Evolutionary conservation across 2,329 filamentous ascomycete genomes (phyloP), one percentile per base, ranked within the genome.

Genomic region (Ophiostoma perfectum): DNA sequence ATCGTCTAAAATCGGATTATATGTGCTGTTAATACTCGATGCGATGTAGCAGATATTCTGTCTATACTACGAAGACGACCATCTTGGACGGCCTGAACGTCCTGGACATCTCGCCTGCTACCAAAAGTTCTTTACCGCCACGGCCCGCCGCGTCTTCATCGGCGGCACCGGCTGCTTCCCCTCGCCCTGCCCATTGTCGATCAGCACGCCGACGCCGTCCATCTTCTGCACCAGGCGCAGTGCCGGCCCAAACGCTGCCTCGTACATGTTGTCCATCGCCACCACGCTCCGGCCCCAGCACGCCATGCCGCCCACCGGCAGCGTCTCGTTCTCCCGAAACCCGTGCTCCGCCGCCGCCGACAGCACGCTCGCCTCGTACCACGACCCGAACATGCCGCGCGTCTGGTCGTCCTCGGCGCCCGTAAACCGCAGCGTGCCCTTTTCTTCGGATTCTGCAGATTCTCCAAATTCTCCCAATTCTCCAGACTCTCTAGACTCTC

Each of bases 291-390:
- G 39, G 7, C 70, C 72, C 76, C 76, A 78, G 1, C 67, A 14
- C 0, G 73, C 73, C 67, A 72, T 71, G 4, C 72, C 73, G 2
- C 76, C 76, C 2, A 73, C 2, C 0, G 47, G 38, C 42, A 77
- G 69, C 4, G 38, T 12, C 47, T 73, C 64, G 67, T 78, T 77
- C 60, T 74, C 70, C 5, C 63, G 47, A 45, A 76, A 74, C 0
- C 73, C 64, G 9, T 68, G 68, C 27, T 77, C 75, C 2, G 73
- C 69, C 18, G 70, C 69, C 1, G 66, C 70, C 2, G 76, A 77
- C 8, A 73, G 62, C 38, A 77, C 69, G 2, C 74, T 74, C 4
- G 72, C 75, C 68, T 77, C 74, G 64, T 76, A 77, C 76, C 75
- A 78, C 18, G 72, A 69, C 0, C 71, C 65, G 18, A 73, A 70